A percentile compares a stretch with the other conserved stretches of the same genome.
phyloP scores from a whole-genome alignment of 2,329 filamentous ascomycete genomes.

The Fusarium sp. region DNA sequence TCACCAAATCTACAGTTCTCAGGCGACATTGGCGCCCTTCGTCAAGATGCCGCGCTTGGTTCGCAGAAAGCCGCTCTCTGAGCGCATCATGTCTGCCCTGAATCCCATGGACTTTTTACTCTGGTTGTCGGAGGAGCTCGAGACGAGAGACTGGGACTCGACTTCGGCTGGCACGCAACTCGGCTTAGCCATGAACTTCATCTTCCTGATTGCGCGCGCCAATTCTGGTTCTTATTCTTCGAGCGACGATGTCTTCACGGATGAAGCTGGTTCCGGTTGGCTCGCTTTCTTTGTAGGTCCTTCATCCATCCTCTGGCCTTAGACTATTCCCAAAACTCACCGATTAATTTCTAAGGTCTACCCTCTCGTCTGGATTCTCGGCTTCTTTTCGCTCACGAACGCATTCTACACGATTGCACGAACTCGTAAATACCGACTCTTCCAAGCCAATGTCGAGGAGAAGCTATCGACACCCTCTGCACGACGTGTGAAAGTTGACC shows the following conservation, averaged over 20 bases:
- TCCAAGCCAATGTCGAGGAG: constrained; percentile 87
- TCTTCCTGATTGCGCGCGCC: constrained; percentile 86
- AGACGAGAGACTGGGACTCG: constrained; percentile 92
- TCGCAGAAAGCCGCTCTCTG: constrained; percentile 82
- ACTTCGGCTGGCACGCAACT: constrained; percentile 82
- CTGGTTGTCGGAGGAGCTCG: constrained; percentile 93
- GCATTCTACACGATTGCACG: constrained; percentile 86
- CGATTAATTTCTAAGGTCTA: constrained; percentile 67
- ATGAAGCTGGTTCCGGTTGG: constrained; percentile 77
- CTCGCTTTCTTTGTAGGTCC: constrained; percentile 68
- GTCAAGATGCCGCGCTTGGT: constrained; percentile 81
- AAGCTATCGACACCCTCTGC: constrained; percentile 87
- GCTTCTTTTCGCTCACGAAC: constrained; percentile 79
- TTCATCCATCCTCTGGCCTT: background rate
- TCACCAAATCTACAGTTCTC: constrained; percentile 3
- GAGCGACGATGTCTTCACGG: constrained; percentile 88
- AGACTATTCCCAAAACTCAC: constrained; percentile 23
- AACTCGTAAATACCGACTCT: constrained; percentile 90
- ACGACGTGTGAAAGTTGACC: constrained; percentile 83
- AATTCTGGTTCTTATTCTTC: constrained; percentile 81
- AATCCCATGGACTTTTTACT: constrained; percentile 93
- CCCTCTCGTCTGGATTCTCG: constrained; percentile 80
- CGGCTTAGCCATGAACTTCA: constrained; percentile 82
- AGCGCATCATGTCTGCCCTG: constrained; percentile 85
- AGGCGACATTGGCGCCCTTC: constrained; percentile 1